Base-by-base conservation (phyloP, 2,329 filamentous ascomycete genomes). In the Fusarium subtropicale region DNA sequence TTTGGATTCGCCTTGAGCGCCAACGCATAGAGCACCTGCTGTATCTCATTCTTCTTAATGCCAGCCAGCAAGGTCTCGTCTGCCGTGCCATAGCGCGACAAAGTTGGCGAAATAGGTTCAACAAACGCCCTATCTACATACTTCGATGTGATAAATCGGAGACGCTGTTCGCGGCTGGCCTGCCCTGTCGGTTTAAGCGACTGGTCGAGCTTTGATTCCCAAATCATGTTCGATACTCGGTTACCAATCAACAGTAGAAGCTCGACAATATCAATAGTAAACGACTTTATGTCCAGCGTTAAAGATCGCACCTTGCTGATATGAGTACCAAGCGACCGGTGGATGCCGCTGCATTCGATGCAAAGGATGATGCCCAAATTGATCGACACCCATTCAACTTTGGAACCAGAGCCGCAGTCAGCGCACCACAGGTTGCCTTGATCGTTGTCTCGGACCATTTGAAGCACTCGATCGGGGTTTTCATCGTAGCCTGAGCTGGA, bases 381-480 rank as follows among this genome's bases (percentile, higher is more conserved):
- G 81, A 99, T 97, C 0, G 96, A 98, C 30, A 98, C 96, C 96
- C 96, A 99, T 79, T 99, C 96, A 24, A 97, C 94, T 82, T 97
- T 98, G 76, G 90, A 88, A 34, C 92, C 91, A 10, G 94, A 97
- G 13, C 93, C 92, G 76, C 96, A 99, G 78, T 99, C 96, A 18
- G 96, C 96, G 77, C 96, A 99, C 87, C 91, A 92, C 71, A 89
- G 91, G 79, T 99, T 99, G 41, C 93, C 94, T 74, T 97, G 92
- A 76, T 99, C 96, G 51, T 91, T 92, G 60, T 97, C 92, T 51
- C 95, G 91, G 42, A 99, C 88, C 76, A 91, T 90, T 77, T 97
- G 93, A 7, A 99, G 86, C 11, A 99, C 84, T 77, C 91, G 94
- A 65, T 95, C 92, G 0, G 94, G 92, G 65, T 92, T 91, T 45